Conservation (phyloP, 139 green algal genomes). For the Tetraselmis striata region DNA sequence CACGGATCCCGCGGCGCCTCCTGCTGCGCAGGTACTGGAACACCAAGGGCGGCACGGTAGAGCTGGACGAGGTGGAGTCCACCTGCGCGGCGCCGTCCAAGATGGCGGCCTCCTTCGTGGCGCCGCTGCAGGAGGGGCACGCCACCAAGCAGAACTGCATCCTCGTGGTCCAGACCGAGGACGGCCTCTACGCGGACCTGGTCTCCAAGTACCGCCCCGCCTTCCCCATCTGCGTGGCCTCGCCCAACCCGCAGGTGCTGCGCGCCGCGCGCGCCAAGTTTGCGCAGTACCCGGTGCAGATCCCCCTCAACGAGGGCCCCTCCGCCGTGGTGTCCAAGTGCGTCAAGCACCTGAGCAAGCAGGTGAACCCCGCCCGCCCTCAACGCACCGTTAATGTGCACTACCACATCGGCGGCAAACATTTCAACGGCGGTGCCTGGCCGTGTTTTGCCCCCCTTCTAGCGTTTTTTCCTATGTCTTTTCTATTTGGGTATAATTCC, state of each 20-base stretch:
- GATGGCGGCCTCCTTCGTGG: neutral
- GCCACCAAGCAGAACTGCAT: conserved; percentile 2
- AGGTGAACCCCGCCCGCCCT: too few species aligned
- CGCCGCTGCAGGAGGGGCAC: neutral
- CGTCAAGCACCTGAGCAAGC: neutral
- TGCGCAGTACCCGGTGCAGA: neutral
- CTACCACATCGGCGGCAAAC: too few species aligned
- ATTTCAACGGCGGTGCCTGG: too few species aligned
- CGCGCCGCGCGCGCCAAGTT: neutral
- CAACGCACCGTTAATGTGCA: too few species aligned
- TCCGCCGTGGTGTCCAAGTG: neutral
- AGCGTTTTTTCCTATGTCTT: too few species aligned
- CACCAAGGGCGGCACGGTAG: neutral
- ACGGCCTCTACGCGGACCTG: neutral
- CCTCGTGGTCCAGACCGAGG: conserved; percentile 2
- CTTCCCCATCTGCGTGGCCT: conserved; percentile 11
- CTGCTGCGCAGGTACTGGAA: neutral
- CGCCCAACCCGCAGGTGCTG: neutral
- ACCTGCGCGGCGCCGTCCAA: neutral
- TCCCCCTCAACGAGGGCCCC: neutral
- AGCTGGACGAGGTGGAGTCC: neutral
- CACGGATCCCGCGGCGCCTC: too few species aligned
- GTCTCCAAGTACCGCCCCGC: conserved; percentile 20
- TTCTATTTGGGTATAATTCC: too few species aligned
- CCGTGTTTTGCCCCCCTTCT: too few species aligned